Conservation (phyloP, 805 yeast genomes). For the Zygoascus ofunaensis region DNA sequence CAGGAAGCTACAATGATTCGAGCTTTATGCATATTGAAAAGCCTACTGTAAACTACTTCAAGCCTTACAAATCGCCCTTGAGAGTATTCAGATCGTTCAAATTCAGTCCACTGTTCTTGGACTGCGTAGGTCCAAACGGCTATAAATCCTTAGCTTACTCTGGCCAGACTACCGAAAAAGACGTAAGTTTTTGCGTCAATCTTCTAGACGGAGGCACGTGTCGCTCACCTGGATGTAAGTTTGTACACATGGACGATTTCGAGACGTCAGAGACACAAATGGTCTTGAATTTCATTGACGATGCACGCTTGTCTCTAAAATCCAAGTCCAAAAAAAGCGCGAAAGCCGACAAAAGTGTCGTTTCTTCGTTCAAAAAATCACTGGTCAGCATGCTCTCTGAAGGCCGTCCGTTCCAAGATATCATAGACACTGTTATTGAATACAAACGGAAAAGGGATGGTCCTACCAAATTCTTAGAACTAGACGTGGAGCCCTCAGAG, state of each 20-base stretch:
- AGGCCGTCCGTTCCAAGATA: neutral
- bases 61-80: conserved; percentile 20
- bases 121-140: conserved; percentile 9
- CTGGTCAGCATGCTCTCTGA: neutral
- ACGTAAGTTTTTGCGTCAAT: conserved; percentile 6
- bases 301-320: neutral
- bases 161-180: neutral
- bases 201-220: conserved; percentile 12
- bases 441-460: conserved; percentile 2
- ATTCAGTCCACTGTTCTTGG: conserved; percentile 19
- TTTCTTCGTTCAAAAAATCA: neutral
- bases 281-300: conserved; percentile 6
- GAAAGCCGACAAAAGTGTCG: neutral
- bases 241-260: conserved; percentile 16
- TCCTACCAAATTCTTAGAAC: neutral
- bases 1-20: too few species aligned
- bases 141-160: neutral
- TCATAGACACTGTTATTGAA: conserved; percentile 1
- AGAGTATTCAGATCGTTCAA: conserved; percentile 17
- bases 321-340: neutral
- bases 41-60: conserved; percentile 6
- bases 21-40: too few species aligned
- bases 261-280: conserved; percentile 10
- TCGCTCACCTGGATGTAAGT: conserved; percentile 10
- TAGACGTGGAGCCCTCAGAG: neutral